Conservation (phyloP, 2,329 filamentous ascomycete species). For the Sclerotinia glacialis region DNA sequence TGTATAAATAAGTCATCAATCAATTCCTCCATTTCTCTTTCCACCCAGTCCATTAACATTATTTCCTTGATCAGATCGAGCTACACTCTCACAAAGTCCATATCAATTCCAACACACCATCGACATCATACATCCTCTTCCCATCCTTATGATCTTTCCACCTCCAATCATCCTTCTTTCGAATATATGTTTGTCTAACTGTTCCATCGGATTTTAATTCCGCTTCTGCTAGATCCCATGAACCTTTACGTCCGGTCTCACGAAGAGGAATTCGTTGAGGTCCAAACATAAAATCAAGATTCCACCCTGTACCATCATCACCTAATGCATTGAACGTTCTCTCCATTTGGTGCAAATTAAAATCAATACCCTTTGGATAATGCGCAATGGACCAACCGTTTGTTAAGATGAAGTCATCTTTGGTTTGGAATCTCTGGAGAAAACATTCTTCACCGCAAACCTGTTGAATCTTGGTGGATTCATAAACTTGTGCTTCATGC, state of each 20-base stretch:
- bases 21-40: background rate
- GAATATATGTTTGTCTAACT: conserved; percentile 53
- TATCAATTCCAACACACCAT: conserved; percentile 56
- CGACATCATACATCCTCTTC: conserved; percentile 50
- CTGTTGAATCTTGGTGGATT: conserved; percentile 35
- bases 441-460: conserved; percentile 39
- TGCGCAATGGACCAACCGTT: conserved; percentile 37
- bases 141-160: conserved; percentile 46
- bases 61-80: background rate
- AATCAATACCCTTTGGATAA: conserved; percentile 37
- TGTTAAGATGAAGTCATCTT: conserved; percentile 37
- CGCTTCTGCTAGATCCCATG: conserved; percentile 54
- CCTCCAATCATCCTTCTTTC: conserved; percentile 51
- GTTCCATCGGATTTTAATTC: conserved; percentile 48
- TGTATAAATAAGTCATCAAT: conserved; percentile 15
- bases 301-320: conserved; percentile 37
- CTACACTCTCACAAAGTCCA: conserved; percentile 47
- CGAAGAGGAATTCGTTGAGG: conserved; percentile 49
- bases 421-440: conserved; percentile 36
- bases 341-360: conserved; percentile 38
- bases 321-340: conserved; percentile 34
- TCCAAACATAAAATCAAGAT: conserved; percentile 49
- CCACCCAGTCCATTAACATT: conserved; percentile 5
- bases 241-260: conserved; percentile 51
- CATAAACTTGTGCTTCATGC: conserved; percentile 42